phyloP scores from a whole-genome alignment of 345 rosid genomes.

The Anacardium occidentale region DNA sequence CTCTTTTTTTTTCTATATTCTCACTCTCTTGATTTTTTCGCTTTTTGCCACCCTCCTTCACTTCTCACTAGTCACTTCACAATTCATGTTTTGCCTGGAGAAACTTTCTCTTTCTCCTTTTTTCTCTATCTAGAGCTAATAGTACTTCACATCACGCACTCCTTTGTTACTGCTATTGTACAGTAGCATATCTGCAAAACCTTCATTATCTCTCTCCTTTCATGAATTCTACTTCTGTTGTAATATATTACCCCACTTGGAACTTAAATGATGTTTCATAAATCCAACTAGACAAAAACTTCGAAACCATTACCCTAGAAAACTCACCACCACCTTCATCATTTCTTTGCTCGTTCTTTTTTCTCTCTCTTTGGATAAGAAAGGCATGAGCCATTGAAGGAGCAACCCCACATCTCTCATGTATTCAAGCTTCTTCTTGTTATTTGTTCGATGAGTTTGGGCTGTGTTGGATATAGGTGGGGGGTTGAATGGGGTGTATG shows the following conservation, averaged over 20 bases:
- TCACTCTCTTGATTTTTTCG: too few species aligned
- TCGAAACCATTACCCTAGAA: not conserved
- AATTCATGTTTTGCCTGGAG: not conserved
- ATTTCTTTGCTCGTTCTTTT: not conserved
- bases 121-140: not conserved
- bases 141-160: not conserved
- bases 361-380: not conserved
- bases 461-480: slow-evolving; percentile 12
- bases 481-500: slow-evolving; percentile 82
- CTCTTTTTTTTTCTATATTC: not conserved
- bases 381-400: not conserved
- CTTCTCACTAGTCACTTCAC: not conserved
- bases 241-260: not conserved
- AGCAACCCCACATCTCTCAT: slow-evolving; percentile 5
- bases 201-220: not conserved
- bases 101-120: not conserved
- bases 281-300: slow-evolving; percentile 23
- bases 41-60: not conserved
- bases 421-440: slow-evolving; percentile 24
- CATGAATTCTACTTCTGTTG: slow-evolving; percentile 4
- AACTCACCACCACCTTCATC: not conserved
- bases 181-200: not conserved
- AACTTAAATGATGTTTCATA: slow-evolving; percentile 3
- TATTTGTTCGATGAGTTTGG: slow-evolving; percentile 39
- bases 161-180: not conserved